A percentile compares a stretch with the other conserved stretches of the same genome.
Conservation (phyloP, 345 rosid species). For the Anacardium occidentale region DNA sequence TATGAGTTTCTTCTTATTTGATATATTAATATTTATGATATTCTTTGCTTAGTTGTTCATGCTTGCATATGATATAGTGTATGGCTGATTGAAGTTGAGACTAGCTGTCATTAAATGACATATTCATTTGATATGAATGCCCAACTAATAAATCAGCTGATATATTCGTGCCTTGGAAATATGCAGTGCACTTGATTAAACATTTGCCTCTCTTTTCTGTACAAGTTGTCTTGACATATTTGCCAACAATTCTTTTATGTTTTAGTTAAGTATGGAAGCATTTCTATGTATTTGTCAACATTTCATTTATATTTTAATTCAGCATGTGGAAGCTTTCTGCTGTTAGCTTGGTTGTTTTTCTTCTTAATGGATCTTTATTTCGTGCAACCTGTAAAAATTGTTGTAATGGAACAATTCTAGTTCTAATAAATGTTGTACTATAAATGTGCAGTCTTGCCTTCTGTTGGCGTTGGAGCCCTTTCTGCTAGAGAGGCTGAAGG, state of each 20-base stretch:
- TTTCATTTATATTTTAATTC: background rate
- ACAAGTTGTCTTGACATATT: background rate
- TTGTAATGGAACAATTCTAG: background rate
- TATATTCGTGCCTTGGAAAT: no score
- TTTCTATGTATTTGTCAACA: background rate
- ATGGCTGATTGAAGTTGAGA: background rate
- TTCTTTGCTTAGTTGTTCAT: background rate
- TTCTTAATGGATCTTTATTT: no score
- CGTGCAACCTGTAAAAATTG: background rate
- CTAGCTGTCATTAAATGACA: background rate
- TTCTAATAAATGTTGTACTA: background rate
- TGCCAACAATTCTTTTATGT: background rate
- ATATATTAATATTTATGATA: background rate
- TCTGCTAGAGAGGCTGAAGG: conserved; percentile 96
- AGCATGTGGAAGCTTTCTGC: background rate
- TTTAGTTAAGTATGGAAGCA: no score
- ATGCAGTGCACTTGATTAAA: background rate
- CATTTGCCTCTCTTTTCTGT: background rate
- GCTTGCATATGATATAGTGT: background rate
- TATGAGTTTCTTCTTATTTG: conserved; percentile 7
- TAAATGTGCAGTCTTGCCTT: conserved; percentile 70
- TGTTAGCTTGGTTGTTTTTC: background rate
- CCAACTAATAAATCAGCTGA: no score
- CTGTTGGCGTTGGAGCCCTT: conserved; percentile 94
- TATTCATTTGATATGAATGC: no score